Percentiles rank a stretch among this genome's conserved stretches.
phyloP scores from a whole-genome alignment of 345 rosid genomes.

The Aegle marmelos region DNA sequence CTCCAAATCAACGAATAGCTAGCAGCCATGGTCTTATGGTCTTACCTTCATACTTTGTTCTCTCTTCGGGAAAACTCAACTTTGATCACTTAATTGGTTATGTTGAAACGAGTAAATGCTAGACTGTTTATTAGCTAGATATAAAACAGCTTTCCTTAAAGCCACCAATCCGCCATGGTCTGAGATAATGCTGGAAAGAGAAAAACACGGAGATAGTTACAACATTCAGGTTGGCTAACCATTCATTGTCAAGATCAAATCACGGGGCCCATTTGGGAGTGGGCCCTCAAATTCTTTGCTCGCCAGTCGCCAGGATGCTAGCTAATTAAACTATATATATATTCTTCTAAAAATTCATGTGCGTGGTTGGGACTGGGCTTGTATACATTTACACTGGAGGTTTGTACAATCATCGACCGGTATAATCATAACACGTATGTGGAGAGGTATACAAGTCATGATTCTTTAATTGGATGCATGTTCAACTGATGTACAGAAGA shows the following conservation, averaged over 20 bases:
- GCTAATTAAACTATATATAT: not conserved
- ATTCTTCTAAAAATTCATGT: constrained; percentile 4
- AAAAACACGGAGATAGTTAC: constrained; percentile 55
- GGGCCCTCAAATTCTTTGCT: constrained; percentile 37
- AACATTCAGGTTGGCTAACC: constrained; percentile 38
- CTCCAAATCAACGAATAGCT: not conserved
- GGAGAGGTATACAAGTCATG: no score
- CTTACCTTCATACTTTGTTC: constrained; percentile 53
- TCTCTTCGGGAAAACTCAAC: constrained; percentile 18
- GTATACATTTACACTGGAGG: not conserved
- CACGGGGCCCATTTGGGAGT: constrained; percentile 38
- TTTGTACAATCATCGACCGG: no score
- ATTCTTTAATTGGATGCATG: not conserved
- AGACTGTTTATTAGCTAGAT: constrained; percentile 23
- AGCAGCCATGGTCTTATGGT: not conserved
- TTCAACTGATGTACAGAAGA: no score
- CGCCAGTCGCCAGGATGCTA: constrained; percentile 10
- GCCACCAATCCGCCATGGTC: not conserved
- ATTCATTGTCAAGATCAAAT: constrained; percentile 33
- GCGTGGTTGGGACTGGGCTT: not conserved
- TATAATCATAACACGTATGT: no score
- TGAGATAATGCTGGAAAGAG: constrained; percentile 34
- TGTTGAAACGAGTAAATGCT: constrained; percentile 8
- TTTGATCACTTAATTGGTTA: constrained; percentile 17
- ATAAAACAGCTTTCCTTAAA: constrained; percentile 11